Base-by-base conservation (phyloP, 2,329 filamentous ascomycete species). In the Venturiaceae sp. region DNA sequence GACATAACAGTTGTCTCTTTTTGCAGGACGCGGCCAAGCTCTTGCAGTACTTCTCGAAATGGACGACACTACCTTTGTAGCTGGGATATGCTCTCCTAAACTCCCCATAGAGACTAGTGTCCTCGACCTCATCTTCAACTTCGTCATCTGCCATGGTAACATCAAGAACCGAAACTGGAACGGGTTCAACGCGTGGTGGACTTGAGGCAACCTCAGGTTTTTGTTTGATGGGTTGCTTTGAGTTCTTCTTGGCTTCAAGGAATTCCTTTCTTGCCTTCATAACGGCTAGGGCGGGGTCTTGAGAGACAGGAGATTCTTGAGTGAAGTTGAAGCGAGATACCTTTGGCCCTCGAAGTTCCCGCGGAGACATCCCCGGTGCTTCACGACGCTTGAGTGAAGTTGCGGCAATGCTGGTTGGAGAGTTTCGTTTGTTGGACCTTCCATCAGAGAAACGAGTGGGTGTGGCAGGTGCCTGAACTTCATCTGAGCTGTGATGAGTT, bases 1-100 rank as follows among this genome's bases (percentile, higher is more conserved):
- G 46, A 23, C 28, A 33, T 19, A 30, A 52, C 39, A 34, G 28
- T 16, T 52, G 30, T 26, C 30, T 21, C 28, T 14, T 34, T 23
- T n/a, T 37, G 34, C 34, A 28, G 7, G 21, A 28, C 11, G 37
- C 28, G 14, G 36, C 47, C n/a, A 44, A 50, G 32, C 21, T 59
- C 19, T 26, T 58, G n/a, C 39, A 57, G 26, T 32, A 32, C 23
- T 13, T 58, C 26, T 47, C 52, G 34, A 59, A 59, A 34, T 59
- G 50, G 2, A 33, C 50, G 1, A 59, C n/a, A 33, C 41, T 44
- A 11, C 54, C 58, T 3, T 37, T 55, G 32, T 59, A 56, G 14
- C 32, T 36, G 8, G 47, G 46, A 36, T 59, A 59, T 5, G 53
- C 53, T 36, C 26, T 37, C 30, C 16, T 14, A 26, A 59, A 59